A percentile compares a stretch with the other conserved stretches of the same genome.
Conservation (phyloP, 208 protist genomes). For the Crithidia acanthocephali region DNA sequence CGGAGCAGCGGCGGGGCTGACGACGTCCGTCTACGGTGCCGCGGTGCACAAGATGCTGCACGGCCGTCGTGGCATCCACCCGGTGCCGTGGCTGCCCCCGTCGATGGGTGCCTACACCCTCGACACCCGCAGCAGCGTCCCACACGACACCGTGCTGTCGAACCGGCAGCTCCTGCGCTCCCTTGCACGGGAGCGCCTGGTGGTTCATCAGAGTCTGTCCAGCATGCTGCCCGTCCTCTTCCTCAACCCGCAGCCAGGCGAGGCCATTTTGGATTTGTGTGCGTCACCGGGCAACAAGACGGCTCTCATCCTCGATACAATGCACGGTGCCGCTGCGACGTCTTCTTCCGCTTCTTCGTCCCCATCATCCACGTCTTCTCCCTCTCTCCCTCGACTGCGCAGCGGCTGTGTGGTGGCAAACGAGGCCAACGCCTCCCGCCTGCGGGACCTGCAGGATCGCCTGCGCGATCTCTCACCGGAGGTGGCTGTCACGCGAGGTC, state of each 20-base stretch:
- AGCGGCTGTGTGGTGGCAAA: constrained; percentile 70
- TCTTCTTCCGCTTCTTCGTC: constrained; percentile 13
- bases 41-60: constrained; percentile 41
- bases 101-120: constrained; percentile 66
- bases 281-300: constrained; percentile 88
- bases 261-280: constrained; percentile 85
- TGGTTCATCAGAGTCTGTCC: constrained; percentile 72
- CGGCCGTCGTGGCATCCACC: constrained; percentile 44
- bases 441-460: constrained; percentile 42
- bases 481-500: constrained; percentile 41
- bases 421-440: constrained; percentile 50
- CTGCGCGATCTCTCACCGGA: constrained; percentile 44
- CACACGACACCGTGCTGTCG: constrained; percentile 41
- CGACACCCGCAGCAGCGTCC: constrained; percentile 37
- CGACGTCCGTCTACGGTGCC: constrained; percentile 24
- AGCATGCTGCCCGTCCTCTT: constrained; percentile 82
- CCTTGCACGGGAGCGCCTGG: constrained; percentile 59
- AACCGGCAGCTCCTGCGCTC: constrained; percentile 65
- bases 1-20: neutral
- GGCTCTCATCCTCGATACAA: constrained; percentile 61
- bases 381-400: too few relatives aligned
- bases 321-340: constrained; percentile 16
- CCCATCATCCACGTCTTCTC: too few relatives aligned
- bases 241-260: constrained; percentile 64
- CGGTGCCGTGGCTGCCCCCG: constrained; percentile 62